A percentile compares a stretch with the other conserved stretches of the same genome.
phyloP scores from a whole-genome alignment of 2,329 filamentous ascomycete species.

The Neonectria ditissima region DNA sequence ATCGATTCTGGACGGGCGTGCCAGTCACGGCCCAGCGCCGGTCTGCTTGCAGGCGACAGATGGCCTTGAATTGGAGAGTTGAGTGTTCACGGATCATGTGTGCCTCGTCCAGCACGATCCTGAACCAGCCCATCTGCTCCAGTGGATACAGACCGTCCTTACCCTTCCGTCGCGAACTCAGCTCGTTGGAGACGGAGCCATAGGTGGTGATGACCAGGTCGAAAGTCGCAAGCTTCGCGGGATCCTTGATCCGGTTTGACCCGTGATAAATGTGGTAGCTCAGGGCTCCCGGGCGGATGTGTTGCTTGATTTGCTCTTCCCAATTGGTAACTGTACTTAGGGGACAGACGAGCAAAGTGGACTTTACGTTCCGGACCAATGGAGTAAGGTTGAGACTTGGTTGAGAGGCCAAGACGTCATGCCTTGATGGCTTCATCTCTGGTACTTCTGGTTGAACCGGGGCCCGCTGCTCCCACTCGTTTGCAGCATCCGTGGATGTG shows the following conservation, averaged over 20 bases:
- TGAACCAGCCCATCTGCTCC: conserved; percentile 88
- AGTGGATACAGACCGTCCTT: conserved; percentile 74
- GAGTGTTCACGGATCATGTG: conserved; percentile 91
- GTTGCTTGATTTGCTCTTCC: conserved; percentile 90
- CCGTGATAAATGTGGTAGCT: conserved; percentile 91
- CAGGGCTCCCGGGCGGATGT: conserved; percentile 74
- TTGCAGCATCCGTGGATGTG: conserved; percentile 71
- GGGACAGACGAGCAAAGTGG: conserved; percentile 89
- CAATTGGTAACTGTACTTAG: conserved; percentile 94
- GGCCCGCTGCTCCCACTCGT: conserved; percentile 67
- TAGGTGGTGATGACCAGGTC: conserved; percentile 96
- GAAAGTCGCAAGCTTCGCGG: conserved; percentile 74
- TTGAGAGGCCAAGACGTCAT: conserved; percentile 49
- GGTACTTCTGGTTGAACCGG: conserved; percentile 63
- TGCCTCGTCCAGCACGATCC: conserved; percentile 93
- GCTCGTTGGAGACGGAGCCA: conserved; percentile 85
- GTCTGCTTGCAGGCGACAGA: conserved; percentile 81
- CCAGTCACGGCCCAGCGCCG: conserved; percentile 97
- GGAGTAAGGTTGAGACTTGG: conserved; percentile 61
- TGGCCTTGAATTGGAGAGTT: conserved; percentile 85
- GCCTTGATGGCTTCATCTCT: conserved; percentile 53
- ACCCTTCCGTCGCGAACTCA: conserved; percentile 70
- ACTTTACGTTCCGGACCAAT: conserved; percentile 76
- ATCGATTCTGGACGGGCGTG: conserved; percentile 92
- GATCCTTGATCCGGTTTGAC: conserved; percentile 76